A percentile compares a stretch with the other conserved stretches of the same genome.
Evolutionary conservation across 2,329 filamentous ascomycete species (phyloP).

Genomic region (Exophiala lecanii-corni): DNA sequence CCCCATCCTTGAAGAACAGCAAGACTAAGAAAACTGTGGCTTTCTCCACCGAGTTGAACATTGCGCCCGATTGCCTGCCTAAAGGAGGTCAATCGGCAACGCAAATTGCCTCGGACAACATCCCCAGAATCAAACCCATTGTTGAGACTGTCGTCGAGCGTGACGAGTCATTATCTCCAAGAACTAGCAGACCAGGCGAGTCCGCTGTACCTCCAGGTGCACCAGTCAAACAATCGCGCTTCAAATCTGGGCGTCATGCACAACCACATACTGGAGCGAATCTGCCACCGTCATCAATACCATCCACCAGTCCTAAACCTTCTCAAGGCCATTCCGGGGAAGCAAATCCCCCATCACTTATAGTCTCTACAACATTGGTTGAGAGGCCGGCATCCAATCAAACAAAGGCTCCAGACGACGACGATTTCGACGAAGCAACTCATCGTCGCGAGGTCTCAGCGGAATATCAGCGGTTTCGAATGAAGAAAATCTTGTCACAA

Average conservation of each 20-base stretch:
- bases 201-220: slow-evolving; percentile 12
- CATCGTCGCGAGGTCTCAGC: slow-evolving; percentile 72
- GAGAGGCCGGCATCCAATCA: slow-evolving; percentile 42
- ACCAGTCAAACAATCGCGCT: slow-evolving; percentile 27
- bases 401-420: slow-evolving; percentile 45
- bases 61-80: slow-evolving; percentile 45
- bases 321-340: background rate
- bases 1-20: slow-evolving; percentile 27
- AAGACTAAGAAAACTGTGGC: slow-evolving; percentile 65
- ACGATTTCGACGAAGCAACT: slow-evolving; percentile 68
- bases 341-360: slow-evolving; percentile 40
- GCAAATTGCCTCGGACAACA: slow-evolving; percentile 14
- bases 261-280: slow-evolving; percentile 7
- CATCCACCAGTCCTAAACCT: too few species aligned
- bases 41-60: slow-evolving; percentile 72
- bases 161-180: slow-evolving; percentile 12
- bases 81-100: background rate
- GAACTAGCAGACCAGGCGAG: slow-evolving; percentile 6
- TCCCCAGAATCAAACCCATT: slow-evolving; percentile 27
- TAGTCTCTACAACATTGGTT: slow-evolving; percentile 56
- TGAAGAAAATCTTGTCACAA: slow-evolving; percentile 74
- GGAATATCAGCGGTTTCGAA: slow-evolving; percentile 79
- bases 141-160: slow-evolving; percentile 45
- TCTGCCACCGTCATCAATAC: background rate
- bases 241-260: slow-evolving; percentile 22